Base-by-base conservation (phyloP, 1,284 basidiomycete species). In the Tilletia caries region DNA sequence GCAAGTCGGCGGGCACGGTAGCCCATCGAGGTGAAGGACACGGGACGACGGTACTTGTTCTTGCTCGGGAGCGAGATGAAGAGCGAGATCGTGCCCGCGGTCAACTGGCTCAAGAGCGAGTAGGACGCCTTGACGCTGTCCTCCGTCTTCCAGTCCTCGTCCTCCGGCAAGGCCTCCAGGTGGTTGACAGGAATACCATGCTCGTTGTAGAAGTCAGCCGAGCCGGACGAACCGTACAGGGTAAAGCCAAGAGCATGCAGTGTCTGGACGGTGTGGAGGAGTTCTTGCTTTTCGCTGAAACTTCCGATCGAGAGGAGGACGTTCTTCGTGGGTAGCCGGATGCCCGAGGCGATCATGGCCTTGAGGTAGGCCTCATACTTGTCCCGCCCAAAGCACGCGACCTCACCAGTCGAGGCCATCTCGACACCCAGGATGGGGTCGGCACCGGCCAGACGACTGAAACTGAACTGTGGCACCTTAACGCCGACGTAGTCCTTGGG, bases 391-490 rank as follows among this genome's bases (percentile, higher is more conserved):
- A 98, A 98, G 85, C 95, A 98, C 46, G 96, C 96, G 34, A 98
- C 95, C 84, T 98, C 95, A 75, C 95, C 95, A 0, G 95, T 98
- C n/a, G 95, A 98, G 20, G 95, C 95, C 95, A 98, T 98, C 86
- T 98, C 95, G 66, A 98, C 95, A 82, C 96, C 96, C n/a, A 98
- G 88, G 25, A 98, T 91, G 20, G 95, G 95, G 84, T 98, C 95
- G 37, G 95, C 95, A 46, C 95, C 95, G 29, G 92, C 94, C 43
- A 98, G 86, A 71, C 95, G 90, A 81, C 91, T 92, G 87, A 98
- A 98, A 77, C 91, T 93, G 89, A 98, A 98, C 85, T 98, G 95
- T 32, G 96, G 95, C 20, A 97, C 95, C 87, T 98, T 98, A 85
- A 98, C 91, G 74, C 95, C 96, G 72, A 98, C 95, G 80, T 98